Evolutionary conservation across 2,329 filamentous ascomycete species (phyloP).

Genomic region (Aureobasidium sp.): DNA sequence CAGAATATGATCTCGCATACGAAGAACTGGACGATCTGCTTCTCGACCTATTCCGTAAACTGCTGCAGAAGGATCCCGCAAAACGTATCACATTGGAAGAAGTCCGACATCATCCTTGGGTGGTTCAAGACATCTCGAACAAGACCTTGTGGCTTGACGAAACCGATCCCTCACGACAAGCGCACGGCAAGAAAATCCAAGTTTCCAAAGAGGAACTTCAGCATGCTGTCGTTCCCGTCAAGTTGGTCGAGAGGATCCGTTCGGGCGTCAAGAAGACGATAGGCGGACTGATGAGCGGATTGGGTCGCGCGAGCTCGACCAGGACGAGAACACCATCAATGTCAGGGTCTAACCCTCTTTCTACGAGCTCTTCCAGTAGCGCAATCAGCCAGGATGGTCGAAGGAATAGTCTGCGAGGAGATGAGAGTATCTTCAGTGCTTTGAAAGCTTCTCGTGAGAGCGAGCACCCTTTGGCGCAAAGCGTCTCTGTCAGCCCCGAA

Average conservation of each 20-base stretch:
- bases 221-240: conserved; percentile 81
- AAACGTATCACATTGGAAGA: conserved; percentile 84
- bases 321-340: conserved; percentile 16
- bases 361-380: conserved; percentile 44
- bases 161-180: conserved; percentile 74
- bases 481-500: conserved; percentile 63
- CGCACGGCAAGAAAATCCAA: conserved; percentile 78
- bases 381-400: conserved; percentile 50
- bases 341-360: conserved; percentile 15
- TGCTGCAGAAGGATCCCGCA: conserved; percentile 83
- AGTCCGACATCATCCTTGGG: conserved; percentile 92
- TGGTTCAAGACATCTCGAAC: conserved; percentile 69
- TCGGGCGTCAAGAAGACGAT: conserved; percentile 62
- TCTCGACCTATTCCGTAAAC: conserved; percentile 66
- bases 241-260: conserved; percentile 74
- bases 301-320: conserved; percentile 18
- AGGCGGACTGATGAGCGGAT: conserved; percentile 37
- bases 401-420: conserved; percentile 51
- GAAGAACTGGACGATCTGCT: conserved; percentile 78
- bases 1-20: conserved; percentile 72
- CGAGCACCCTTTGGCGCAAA: conserved; percentile 70
- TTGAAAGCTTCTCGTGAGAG: conserved; percentile 45
- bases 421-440: conserved; percentile 49
- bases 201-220: conserved; percentile 88
- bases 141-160: conserved; percentile 82